A percentile compares a stretch with the other conserved stretches of the same genome.
phyloP scores from a whole-genome alignment of 441 rosid genomes.

The Adansonia grandidieri region DNA sequence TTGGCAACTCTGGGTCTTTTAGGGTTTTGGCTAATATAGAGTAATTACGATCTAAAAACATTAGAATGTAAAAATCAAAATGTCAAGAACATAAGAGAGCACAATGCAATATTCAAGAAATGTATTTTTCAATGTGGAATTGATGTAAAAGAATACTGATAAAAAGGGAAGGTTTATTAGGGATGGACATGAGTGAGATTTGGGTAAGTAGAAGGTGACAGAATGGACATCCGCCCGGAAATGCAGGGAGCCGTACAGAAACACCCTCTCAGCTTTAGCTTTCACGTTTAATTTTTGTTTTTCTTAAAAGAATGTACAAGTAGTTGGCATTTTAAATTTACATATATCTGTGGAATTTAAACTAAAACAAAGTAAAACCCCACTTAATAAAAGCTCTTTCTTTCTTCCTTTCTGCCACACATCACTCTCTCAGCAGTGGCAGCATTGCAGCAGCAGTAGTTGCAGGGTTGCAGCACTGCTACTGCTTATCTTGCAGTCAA shows the following conservation, averaged over 20 bases:
- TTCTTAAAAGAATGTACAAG: background rate
- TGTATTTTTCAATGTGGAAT: background rate
- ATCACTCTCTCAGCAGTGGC: constrained; percentile 46
- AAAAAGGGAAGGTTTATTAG: background rate
- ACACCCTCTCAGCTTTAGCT: background rate
- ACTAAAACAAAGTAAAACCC: background rate
- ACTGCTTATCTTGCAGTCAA: constrained; percentile 41
- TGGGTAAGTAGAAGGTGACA: constrained; percentile 50
- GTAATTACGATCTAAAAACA: background rate
- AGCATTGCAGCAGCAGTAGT: constrained; percentile 44
- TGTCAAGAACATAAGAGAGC: background rate
- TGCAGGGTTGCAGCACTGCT: constrained; percentile 38
- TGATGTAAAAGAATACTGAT: background rate
- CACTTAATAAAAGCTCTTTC: background rate
- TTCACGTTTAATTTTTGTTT: background rate
- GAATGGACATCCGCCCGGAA: constrained; percentile 68
- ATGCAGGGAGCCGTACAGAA: constrained; percentile 58
- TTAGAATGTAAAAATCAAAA: background rate
- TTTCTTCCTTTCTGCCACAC: constrained; percentile 45
- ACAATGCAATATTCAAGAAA: background rate
- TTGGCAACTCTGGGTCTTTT: background rate
- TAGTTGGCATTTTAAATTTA: background rate
- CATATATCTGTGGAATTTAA: background rate
- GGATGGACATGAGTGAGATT: constrained; percentile 38
- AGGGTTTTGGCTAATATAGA: constrained; percentile 24